A percentile compares a stretch with the other conserved stretches of the same genome.
These are phyloP conservation scores for Thuja plicata DNA, from an alignment of 83 land plant genomes.

Conservation along the genomic window DNA sequence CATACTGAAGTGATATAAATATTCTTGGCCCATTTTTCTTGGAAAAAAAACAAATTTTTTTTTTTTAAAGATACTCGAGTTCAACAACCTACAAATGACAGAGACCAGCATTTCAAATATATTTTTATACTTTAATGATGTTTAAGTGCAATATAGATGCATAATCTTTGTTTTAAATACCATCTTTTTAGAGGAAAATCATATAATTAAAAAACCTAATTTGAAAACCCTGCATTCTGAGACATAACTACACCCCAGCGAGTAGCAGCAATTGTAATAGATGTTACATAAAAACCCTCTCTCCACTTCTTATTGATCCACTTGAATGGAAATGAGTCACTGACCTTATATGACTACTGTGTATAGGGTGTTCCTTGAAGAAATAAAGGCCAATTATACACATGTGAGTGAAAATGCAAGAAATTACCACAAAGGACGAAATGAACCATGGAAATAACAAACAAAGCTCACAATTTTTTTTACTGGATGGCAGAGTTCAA, in stretches of 20 bases:
- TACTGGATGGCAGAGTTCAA: slow-evolving; percentile 5
- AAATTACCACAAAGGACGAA: no score
- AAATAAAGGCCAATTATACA: no score
- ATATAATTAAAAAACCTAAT: slow-evolving; percentile 48
- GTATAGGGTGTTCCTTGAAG: no score
- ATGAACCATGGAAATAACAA: neutral
- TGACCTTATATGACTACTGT: no score
- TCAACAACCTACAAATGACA: slow-evolving; percentile 45
- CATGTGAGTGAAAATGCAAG: no score
- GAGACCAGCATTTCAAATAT: neutral
- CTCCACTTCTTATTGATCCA: no score
- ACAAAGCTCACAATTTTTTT: neutral
- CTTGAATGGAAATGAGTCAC: no score
- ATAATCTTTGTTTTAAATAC: neutral
- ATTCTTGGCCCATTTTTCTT: slow-evolving; percentile 50
- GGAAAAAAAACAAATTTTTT: slow-evolving; percentile 7
- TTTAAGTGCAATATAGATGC: neutral
- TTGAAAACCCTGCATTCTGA: slow-evolving; percentile 61
- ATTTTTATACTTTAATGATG: neutral
- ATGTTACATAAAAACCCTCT: slow-evolving; percentile 78
- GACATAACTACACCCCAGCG: slow-evolving; percentile 92
- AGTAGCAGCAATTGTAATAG: slow-evolving; percentile 74
- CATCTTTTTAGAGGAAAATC: neutral
- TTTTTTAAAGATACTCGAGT: slow-evolving; percentile 18
- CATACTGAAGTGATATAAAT: slow-evolving; percentile 36